Evolutionary conservation across 1,139 yeast species (phyloP), one percentile per base, ranked within the genome.

Genomic region (Yamadazyma dushanensis): DNA sequence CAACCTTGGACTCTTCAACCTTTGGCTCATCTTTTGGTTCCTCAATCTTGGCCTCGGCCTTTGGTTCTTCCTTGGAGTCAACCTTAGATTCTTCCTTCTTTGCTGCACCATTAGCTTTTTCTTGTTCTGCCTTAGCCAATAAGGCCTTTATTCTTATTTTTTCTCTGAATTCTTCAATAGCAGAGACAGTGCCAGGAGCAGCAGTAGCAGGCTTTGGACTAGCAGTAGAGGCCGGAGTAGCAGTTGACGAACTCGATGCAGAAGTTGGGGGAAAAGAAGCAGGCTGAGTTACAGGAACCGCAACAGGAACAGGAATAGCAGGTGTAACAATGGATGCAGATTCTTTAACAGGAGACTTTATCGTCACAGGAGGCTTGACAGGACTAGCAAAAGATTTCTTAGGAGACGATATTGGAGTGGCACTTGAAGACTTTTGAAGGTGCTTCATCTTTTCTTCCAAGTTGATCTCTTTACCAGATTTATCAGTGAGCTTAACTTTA

Each of bases 381-480:
- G 53, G 49, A 22, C 43, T 41, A 11, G 48, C 44, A 38, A 40
- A 34, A 9, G 41, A 22, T 31, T 39, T 42, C 8, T 31, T 28
- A 6, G 55, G 45, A 4, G 61, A 50, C 14, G 49, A 33, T 17
- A 51, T 41, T 18, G 55, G 43, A 14, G 53, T 38, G 17, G 52
- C 51, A 21, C 51, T 33, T 5, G 50, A 47, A 31, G 50, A 36
- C 35, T 38, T 27, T 42, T 47, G 39, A 10, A 39, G 37, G 26
- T 42, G 47, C 49, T 57, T 62, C 51, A 64, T 67, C 54, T 66
- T 66, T 33, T 66, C 73, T 38, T 70, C 75, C 44, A 68, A 66
- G 45, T 70, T 73, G 35, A 70, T 63, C 31, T 61, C 70, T 42
- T 63, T 68, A n/a, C 76, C 76, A 34, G 69, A 74, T 47, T 65